Evolutionary conservation across 2,329 filamentous ascomycete species (phyloP).

Genomic region (Diaporthe vaccinii): DNA sequence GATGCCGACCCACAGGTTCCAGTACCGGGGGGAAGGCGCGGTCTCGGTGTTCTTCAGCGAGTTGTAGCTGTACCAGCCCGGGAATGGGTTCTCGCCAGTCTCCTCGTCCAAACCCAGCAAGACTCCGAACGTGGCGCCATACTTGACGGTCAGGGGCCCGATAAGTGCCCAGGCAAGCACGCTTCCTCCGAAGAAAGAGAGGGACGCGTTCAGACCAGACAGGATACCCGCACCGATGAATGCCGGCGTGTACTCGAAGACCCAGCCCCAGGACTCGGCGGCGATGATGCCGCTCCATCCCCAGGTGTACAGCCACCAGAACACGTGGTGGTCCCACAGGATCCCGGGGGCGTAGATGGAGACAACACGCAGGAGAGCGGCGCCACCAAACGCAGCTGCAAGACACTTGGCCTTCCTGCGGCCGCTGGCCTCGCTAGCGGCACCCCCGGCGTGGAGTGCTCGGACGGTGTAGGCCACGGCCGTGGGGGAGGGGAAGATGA

Average conservation of each 20-base stretch:
- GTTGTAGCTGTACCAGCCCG: conserved; percentile 48
- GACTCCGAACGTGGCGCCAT: conserved; percentile 62
- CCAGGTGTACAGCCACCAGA: conserved; percentile 69
- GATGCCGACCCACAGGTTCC: conserved; percentile 58
- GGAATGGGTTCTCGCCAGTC: conserved; percentile 11
- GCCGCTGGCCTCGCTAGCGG: conserved; percentile 58
- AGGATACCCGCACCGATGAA: conserved; percentile 72
- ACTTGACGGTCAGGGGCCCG: conserved; percentile 67
- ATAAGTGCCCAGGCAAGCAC: conserved; percentile 70
- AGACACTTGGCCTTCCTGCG: conserved; percentile 69
- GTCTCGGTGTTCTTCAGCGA: conserved; percentile 49
- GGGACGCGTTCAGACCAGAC: conserved; percentile 69
- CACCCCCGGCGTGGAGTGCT: conserved; percentile 67
- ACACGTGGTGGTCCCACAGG: conserved; percentile 69
- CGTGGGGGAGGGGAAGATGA: conserved; percentile 71
- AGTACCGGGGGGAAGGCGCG: conserved; percentile 54
- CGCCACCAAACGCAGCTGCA: conserved; percentile 60
- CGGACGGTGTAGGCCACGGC: conserved; percentile 72
- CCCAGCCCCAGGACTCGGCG: conserved; percentile 71
- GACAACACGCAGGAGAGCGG: conserved; percentile 65
- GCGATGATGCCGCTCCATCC: conserved; percentile 59
- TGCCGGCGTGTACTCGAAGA: conserved; percentile 69
- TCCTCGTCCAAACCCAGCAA: conserved; percentile 58
- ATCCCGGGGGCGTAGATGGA: conserved; percentile 71
- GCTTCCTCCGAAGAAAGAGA: conserved; percentile 69